A percentile compares a stretch with the other conserved stretches of the same genome.
These are phyloP conservation scores for Nepenthes alata DNA, from an alignment of 179 eudicot species.

Conservation along the genomic window DNA sequence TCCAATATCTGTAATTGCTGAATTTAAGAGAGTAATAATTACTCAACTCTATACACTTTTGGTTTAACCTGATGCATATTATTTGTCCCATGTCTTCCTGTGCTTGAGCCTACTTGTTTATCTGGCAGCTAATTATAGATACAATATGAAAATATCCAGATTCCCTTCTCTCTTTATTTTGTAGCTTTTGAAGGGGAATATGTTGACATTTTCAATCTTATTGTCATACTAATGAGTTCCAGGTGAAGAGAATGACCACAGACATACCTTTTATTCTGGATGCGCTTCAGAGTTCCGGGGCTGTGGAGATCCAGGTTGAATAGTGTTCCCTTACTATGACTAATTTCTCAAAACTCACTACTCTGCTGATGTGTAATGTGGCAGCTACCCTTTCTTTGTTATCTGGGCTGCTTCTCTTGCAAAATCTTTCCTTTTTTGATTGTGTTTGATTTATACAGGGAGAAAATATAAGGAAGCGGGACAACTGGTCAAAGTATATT, in stretches of 20 bases:
- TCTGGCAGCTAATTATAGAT: background rate
- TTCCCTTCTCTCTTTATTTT: background rate
- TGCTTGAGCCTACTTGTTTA: background rate
- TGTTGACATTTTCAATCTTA: background rate
- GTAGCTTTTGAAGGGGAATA: background rate
- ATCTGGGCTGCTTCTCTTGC: constrained; percentile 1
- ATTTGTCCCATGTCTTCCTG: background rate
- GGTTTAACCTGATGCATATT: background rate
- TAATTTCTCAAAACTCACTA: background rate
- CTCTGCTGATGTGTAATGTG: background rate
- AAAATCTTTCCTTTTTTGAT: constrained; percentile 2
- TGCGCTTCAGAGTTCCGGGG: constrained; percentile 52
- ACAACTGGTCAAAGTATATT: constrained; percentile 76
- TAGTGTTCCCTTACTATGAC: background rate
- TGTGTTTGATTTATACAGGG: constrained; percentile 34
- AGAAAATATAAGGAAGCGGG: constrained; percentile 65
- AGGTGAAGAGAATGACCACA: constrained; percentile 75
- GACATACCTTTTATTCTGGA: constrained; percentile 63
- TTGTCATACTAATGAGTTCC: constrained; percentile 11
- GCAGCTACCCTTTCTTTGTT: background rate
- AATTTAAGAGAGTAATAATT: constrained; percentile 63
- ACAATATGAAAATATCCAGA: background rate
- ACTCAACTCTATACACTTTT: background rate
- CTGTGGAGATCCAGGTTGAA: constrained; percentile 75
- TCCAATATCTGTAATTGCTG: constrained; percentile 60